These are phyloP conservation scores for Meyerozyma elateridarum DNA, from an alignment of 1,139 yeast species.

Conservation along the genomic window DNA sequence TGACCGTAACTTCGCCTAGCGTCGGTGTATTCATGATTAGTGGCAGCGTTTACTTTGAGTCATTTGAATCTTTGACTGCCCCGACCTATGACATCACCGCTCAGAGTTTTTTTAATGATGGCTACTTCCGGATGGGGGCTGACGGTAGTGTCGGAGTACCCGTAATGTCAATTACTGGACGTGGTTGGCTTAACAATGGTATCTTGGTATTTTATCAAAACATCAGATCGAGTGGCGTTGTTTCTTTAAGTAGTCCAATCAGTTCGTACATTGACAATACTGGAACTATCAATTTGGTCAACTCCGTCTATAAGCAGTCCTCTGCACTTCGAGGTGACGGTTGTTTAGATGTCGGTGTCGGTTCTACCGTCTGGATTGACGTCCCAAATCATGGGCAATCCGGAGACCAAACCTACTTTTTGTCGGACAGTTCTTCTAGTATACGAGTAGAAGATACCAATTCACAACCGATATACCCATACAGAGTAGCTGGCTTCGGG, in stretches of 20 bases:
- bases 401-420: constrained; percentile 20
- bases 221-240: constrained; percentile 13
- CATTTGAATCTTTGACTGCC: constrained; percentile 11
- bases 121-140: constrained; percentile 9
- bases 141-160: constrained; percentile 11
- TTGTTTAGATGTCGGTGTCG: constrained; percentile 22
- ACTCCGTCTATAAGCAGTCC: constrained; percentile 21
- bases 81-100: constrained; percentile 9
- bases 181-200: constrained; percentile 17
- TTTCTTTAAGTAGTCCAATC: constrained; percentile 13
- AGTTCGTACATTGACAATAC: constrained; percentile 20
- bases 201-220: constrained; percentile 15
- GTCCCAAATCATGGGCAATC: constrained; percentile 15
- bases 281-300: constrained; percentile 28
- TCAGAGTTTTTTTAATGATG: constrained; percentile 11
- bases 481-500: constrained; percentile 28
- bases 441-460: constrained; percentile 19
- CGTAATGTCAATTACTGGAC: constrained; percentile 13
- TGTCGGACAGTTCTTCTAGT: constrained; percentile 17
- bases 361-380: constrained; percentile 18
- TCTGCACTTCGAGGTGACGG: constrained; percentile 24
- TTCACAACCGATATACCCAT: too few relatives aligned
- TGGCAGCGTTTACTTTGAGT: constrained; percentile 14
- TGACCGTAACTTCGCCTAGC: constrained; percentile 13
- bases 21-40: constrained; percentile 10